A percentile compares a stretch with the other conserved stretches of the same genome.
Conservation (phyloP, 169 alveolate species). For the Cryptosporidium baileyi region DNA sequence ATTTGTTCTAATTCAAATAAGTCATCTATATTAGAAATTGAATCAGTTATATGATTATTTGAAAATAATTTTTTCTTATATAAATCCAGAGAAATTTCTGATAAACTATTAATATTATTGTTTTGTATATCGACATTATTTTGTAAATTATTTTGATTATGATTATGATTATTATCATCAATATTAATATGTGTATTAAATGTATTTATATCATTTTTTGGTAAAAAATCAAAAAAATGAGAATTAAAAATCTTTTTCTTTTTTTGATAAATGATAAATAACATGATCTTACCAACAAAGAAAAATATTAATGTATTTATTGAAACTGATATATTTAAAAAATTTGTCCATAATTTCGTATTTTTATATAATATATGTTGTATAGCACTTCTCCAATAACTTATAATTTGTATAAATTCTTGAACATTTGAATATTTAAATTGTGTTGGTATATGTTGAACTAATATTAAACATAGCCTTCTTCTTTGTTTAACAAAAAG, state of each 20-base stretch:
- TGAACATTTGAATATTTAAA: slow-evolving; percentile 65
- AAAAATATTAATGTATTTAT: slow-evolving; percentile 44
- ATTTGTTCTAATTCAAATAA: background rate
- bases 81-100: too few species aligned
- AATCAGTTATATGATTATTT: background rate
- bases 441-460: slow-evolving; percentile 54
- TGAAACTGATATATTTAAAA: slow-evolving; percentile 15
- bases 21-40: background rate
- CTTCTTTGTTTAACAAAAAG: slow-evolving; percentile 59
- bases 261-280: slow-evolving; percentile 9
- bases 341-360: slow-evolving; percentile 60
- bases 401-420: slow-evolving; percentile 57
- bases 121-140: background rate
- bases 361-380: slow-evolving; percentile 54
- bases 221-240: background rate
- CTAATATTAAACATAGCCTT: slow-evolving; percentile 32
- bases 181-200: too few species aligned
- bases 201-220: background rate
- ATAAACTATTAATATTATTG: background rate
- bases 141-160: background rate
- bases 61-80: too few species aligned
- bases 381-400: slow-evolving; percentile 68
- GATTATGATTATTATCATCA: background rate
- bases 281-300: slow-evolving; percentile 25
- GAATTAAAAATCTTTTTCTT: slow-evolving; percentile 2